These are phyloP conservation scores for Massospora cicadina DNA, from an alignment of 371 early-diverging fungal species.

Conservation along the genomic window DNA sequence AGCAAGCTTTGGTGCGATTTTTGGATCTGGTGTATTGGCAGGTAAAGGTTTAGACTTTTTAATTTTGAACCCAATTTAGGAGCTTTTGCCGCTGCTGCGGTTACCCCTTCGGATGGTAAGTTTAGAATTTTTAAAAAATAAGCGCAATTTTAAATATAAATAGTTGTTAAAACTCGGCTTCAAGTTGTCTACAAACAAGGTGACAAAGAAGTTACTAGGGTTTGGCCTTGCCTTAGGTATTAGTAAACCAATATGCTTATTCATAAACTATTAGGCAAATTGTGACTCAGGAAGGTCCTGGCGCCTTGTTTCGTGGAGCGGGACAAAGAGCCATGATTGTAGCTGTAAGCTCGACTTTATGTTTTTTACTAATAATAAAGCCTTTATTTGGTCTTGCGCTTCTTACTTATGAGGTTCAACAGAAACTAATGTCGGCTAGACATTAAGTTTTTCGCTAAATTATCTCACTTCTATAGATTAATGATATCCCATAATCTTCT, in stretches of 20 bases:
- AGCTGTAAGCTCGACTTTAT: conserved; percentile 22
- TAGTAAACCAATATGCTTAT: not conserved
- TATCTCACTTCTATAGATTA: no score
- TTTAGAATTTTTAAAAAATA: no score
- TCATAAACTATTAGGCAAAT: conserved; percentile 34
- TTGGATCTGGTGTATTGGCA: conserved; percentile 81
- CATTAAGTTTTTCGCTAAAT: no score
- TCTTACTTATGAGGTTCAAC: conserved; percentile 7
- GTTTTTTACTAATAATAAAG: conserved; percentile 1
- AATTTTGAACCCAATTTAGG: not conserved
- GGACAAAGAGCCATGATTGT: conserved; percentile 82
- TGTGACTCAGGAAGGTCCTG: conserved; percentile 70
- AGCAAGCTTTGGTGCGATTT: conserved; percentile 47
- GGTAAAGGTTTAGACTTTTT: conserved; percentile 15
- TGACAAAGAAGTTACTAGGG: conserved; percentile 62
- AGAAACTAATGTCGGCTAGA: not conserved
- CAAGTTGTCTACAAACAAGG: conserved; percentile 74
- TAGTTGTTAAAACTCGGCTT: conserved; percentile 85
- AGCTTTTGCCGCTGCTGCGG: conserved; percentile 9
- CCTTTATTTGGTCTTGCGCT: conserved; percentile 10
- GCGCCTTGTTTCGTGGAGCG: conserved; percentile 86
- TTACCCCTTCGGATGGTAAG: conserved; percentile 10
- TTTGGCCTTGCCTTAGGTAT: conserved; percentile 44
- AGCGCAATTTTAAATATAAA: no score
- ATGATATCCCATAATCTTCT: no score